These are phyloP conservation scores for Musa acuminata DNA, from an alignment of 176 grass and related monocot genomes.

Conservation along the genomic window DNA sequence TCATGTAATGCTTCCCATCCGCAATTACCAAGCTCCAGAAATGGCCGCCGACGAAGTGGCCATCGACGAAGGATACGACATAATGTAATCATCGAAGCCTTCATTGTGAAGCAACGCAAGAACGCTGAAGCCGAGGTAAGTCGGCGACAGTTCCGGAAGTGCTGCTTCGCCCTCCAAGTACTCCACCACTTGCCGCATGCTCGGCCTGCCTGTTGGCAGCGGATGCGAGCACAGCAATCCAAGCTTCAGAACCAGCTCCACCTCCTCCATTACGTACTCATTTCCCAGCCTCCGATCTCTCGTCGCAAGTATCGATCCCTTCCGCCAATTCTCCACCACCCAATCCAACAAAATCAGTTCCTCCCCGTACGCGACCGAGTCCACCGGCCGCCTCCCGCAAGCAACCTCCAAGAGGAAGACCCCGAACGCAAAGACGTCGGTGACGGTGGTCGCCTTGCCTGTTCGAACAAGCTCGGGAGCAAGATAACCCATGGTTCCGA, in stretches of 20 bases:
- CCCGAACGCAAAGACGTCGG: constrained; percentile 33
- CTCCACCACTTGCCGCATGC: constrained; percentile 32
- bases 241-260: constrained; percentile 12
- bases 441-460: background rate
- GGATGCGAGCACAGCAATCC: constrained; percentile 22
- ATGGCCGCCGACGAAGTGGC: too few species aligned
- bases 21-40: background rate
- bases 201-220: constrained; percentile 20
- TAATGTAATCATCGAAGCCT: constrained; percentile 10
- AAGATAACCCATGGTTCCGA: too few species aligned
- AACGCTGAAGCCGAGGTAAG: constrained; percentile 1
- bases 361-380: background rate
- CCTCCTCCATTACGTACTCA: background rate
- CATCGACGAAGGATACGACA: constrained; percentile 10
- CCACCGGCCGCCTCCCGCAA: constrained; percentile 18
- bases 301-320: background rate
- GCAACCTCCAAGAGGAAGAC: constrained; percentile 27
- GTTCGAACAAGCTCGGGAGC: constrained; percentile 23
- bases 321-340: constrained; percentile 15
- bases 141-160: constrained; percentile 7
- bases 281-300: background rate
- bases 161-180: constrained; percentile 23
- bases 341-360: background rate
- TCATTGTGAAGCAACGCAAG: background rate
- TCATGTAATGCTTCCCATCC: background rate